Base-by-base conservation (phyloP, 768 basidiomycete species). In the Candolleomyces aberdarensis region DNA sequence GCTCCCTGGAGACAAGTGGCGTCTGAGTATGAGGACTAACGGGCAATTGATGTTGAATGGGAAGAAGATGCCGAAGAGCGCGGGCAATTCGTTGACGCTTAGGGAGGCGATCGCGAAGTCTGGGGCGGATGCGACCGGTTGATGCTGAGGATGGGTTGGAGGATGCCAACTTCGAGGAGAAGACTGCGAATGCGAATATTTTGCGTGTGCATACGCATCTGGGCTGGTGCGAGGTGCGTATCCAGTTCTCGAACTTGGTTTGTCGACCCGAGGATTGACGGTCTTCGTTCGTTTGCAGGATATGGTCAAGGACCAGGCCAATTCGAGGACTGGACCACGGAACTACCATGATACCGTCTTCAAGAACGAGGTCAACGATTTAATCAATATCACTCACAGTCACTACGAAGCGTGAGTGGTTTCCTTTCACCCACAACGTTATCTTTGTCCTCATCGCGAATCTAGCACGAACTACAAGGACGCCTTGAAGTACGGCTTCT, bases 141-240 rank as follows among this genome's bases (percentile, higher is more conserved):
- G 96, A 98, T 77, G 94, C 95, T 29, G 97, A 97, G 14, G 97
- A 98, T 72, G 94, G 95, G 56, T 83, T 98, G 66, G 96, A 97
- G 74, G 97, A 99, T 75, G 96, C 96, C 49, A 99, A 99, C 80
- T 99, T 98, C 68, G 97, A 99, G 71, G 96, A 98, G 81, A 92
- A 94, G 78, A 92, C 90, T 6, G 97, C 97, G 17, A 99, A 98
- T 71, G 95, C 97, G 11, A 94, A 93, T 63, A 98, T 99, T 70
- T 74, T 98, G 71, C 84, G 97, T 56, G 78, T 98, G 63, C 90
- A 96, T 71, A 98, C 96, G 0, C 77, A 97, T 68, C 78, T 95
- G 64, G 83, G 81, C 4, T 99, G 96, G 96, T 95, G 93, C 67
- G 90, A 96, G 76, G 94, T 94, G 61, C 31, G 82, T 70, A 3